phyloP scores from a whole-genome alignment of 2,329 filamentous ascomycete species.

The Phialophora tarda region DNA sequence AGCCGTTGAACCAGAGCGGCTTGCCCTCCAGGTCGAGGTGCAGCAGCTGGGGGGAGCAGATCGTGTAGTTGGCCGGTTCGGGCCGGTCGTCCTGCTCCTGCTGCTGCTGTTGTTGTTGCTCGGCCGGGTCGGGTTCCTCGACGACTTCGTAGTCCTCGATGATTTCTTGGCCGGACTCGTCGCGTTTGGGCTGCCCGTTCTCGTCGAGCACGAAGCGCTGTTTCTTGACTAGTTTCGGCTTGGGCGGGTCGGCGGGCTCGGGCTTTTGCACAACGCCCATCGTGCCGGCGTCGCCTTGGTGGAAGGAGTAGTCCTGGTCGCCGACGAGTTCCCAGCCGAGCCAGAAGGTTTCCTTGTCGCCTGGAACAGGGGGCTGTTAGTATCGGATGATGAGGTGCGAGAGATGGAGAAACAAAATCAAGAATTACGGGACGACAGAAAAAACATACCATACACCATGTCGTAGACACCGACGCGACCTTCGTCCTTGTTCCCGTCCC shows the following conservation, averaged over 20 bases:
- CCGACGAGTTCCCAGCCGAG: conserved; percentile 56
- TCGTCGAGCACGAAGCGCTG: conserved; percentile 11
- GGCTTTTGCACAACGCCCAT: conserved; percentile 34
- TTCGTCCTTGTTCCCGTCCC: conserved; percentile 48
- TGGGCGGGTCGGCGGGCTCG: conserved; percentile 16
- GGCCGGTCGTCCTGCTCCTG: conserved; percentile 15
- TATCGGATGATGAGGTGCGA: neutral
- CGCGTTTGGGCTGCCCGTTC: conserved; percentile 36
- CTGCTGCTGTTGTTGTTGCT: too few species aligned
- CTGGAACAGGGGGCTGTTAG: conserved; percentile 38
- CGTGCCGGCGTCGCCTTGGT: conserved; percentile 46
- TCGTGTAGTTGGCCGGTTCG: conserved; percentile 42
- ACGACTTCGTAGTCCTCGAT: conserved; percentile 17
- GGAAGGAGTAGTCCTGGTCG: conserved; percentile 52
- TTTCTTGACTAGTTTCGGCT: conserved; percentile 17
- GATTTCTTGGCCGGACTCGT: conserved; percentile 24
- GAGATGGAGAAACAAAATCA: neutral
- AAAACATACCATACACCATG: conserved; percentile 53
- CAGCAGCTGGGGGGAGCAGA: conserved; percentile 55
- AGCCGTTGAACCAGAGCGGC: conserved; percentile 57
- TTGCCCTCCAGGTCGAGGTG: conserved; percentile 51
- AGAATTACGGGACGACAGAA: neutral
- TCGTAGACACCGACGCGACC: conserved; percentile 53
- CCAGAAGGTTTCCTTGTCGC: conserved; percentile 60
- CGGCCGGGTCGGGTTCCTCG: conserved; percentile 12